Evolutionary conservation across 192 early-diverging fungal species (phyloP).

Genomic region (Umbelopsis sp.): DNA sequence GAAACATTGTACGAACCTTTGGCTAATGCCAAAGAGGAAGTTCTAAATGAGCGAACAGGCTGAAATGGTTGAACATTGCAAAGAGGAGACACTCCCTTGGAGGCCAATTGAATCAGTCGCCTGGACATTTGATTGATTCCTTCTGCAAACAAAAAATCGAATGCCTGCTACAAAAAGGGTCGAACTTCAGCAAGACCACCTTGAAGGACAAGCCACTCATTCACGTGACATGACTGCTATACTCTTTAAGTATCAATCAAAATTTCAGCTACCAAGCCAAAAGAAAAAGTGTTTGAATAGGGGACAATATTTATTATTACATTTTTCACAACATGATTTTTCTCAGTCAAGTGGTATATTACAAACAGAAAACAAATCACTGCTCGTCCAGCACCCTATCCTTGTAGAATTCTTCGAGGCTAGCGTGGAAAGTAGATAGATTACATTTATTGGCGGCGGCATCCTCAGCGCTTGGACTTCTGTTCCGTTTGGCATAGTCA

Average conservation of each 20-base stretch:
- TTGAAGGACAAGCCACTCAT: neutral
- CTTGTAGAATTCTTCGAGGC: slow-evolving; percentile 1
- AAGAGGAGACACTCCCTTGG: slow-evolving; percentile 13
- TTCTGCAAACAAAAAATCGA: slow-evolving; percentile 10
- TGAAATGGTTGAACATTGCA: neutral
- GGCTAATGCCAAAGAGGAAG: neutral
- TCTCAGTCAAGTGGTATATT: too few relatives aligned
- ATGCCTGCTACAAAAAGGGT: neutral
- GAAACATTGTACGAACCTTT: neutral
- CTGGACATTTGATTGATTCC: neutral
- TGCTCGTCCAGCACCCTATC: neutral
- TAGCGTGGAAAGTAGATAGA: slow-evolving; percentile 7
- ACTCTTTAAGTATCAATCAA: too few relatives aligned
- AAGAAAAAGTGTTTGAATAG: too few relatives aligned
- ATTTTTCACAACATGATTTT: too few relatives aligned
- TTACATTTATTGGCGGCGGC: neutral
- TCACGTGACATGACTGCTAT: neutral
- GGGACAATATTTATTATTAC: too few relatives aligned
- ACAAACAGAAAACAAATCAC: too few relatives aligned
- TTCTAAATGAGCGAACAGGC: slow-evolving; percentile 1
- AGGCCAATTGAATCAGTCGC: slow-evolving; percentile 12
- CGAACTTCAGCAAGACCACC: neutral
- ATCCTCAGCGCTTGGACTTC: neutral
- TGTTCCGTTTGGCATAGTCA: neutral
- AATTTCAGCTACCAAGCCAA: too few relatives aligned